phyloP scores from a whole-genome alignment of 495 filamentous ascomycete species.

The Parmelia sp. region DNA sequence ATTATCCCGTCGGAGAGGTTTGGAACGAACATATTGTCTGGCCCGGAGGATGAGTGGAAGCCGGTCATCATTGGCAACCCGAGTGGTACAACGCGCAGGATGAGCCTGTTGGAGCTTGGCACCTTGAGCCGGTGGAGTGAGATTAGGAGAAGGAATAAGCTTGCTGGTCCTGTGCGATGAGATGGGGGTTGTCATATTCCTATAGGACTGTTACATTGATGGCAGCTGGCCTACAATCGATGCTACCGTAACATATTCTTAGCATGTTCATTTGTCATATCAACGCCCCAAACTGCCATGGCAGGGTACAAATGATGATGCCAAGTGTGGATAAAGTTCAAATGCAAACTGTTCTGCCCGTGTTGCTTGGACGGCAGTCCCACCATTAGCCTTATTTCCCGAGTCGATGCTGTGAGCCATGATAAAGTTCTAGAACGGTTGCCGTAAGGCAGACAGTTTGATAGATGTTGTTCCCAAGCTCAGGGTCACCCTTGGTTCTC shows the following conservation, averaged over 20 bases:
- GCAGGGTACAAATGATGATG: background rate
- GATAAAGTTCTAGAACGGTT: too few species aligned
- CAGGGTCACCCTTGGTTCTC: too few species aligned
- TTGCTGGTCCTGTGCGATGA: slow-evolving; percentile 27
- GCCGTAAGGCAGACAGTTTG: too few species aligned
- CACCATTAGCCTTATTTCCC: background rate
- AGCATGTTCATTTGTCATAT: background rate
- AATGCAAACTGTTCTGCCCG: background rate
- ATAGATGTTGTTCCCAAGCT: too few species aligned
- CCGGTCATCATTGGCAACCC: slow-evolving; percentile 64
- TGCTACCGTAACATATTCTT: background rate
- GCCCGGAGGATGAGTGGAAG: slow-evolving; percentile 55
- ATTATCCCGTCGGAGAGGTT: slow-evolving; percentile 48
- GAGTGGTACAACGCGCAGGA: slow-evolving; percentile 53
- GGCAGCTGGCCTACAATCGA: background rate
- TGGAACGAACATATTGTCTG: slow-evolving; percentile 34
- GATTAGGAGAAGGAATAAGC: slow-evolving; percentile 58
- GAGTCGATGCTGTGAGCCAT: too few species aligned
- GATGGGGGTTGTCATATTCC: background rate
- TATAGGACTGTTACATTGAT: background rate
- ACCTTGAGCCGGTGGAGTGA: slow-evolving; percentile 60
- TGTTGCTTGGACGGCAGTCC: background rate
- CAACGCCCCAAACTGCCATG: background rate
- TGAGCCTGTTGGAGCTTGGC: slow-evolving; percentile 63
- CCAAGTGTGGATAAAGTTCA: background rate